Conservation (phyloP, 495 filamentous ascomycete genomes). For the Hypoxylon perforatum region DNA sequence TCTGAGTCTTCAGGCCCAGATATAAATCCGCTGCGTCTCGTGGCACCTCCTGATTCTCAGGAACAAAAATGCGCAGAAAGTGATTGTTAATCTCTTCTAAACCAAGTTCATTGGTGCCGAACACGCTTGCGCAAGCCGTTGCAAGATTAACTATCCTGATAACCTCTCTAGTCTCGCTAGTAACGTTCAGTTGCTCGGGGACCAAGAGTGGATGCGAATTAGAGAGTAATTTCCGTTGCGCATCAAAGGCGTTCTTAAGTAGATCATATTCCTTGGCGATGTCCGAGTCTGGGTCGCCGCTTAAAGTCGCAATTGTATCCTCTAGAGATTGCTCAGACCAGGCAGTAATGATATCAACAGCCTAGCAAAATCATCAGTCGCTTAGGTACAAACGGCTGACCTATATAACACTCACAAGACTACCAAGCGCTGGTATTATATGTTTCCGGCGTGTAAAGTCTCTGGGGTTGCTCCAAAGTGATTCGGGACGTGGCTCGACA, state of each 20-base stretch:
- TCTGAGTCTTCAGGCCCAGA: conserved; percentile 87
- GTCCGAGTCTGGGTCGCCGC: conserved; percentile 78
- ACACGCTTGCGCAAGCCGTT: conserved; percentile 83
- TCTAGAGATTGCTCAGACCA: conserved; percentile 56
- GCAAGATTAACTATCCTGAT: conserved; percentile 90
- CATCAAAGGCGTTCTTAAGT: conserved; percentile 82
- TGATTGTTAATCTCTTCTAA: conserved; percentile 85
- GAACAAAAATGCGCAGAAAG: conserved; percentile 86
- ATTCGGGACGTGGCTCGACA: conserved; percentile 37
- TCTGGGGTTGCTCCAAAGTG: conserved; percentile 45
- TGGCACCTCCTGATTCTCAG: conserved; percentile 75
- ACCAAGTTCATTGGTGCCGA: conserved; percentile 84
- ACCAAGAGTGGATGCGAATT: conserved; percentile 75
- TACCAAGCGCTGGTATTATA: conserved; percentile 56
- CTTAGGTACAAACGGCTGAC: background rate
- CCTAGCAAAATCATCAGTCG: conserved; percentile 40
- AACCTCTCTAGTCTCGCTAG: conserved; percentile 64
- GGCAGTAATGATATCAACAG: conserved; percentile 57
- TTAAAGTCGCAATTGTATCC: conserved; percentile 75
- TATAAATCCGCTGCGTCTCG: conserved; percentile 78
- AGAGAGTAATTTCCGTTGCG: conserved; percentile 83
- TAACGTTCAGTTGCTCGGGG: conserved; percentile 76
- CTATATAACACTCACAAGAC: conserved; percentile 42
- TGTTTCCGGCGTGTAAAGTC: conserved; percentile 47
- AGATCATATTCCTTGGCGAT: conserved; percentile 83